Base-by-base conservation (phyloP, 2,329 filamentous ascomycete genomes). In the Penicillium polonicum region DNA sequence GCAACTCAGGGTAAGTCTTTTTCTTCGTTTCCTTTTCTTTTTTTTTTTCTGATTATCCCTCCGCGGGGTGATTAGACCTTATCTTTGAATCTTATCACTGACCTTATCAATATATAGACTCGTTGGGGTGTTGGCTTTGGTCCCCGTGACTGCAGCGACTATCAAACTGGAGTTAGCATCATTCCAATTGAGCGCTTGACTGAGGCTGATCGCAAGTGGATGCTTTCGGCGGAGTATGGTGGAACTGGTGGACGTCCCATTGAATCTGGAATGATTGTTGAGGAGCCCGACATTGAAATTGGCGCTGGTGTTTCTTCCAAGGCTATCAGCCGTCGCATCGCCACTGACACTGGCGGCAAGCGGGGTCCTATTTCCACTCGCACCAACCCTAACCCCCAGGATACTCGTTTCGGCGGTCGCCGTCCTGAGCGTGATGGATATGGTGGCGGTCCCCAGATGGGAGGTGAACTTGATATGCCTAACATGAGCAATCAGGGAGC, bases 211-310 rank as follows among this genome's bases (percentile, higher is more conserved):
- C 86, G 91, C 61, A 97, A 97, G 76, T 99, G 94, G 94, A 91
- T 97, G 82, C 78, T 96, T 63, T 96, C 88, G 36, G 95, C 94
- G 13, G 91, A 96, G 64, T 96, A 88, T 71, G 94, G 94, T 64
- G 94, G 94, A 54, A 96, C 91, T 61, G 94, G 93, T 56, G 94
- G 93, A 55, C 84, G 85, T 56, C 79, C 86, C 2, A 91, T 99
- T 60, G 88, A 92, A 70, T 81, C 85, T 15, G 92, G 92, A 42
- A 85, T 99, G 78, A 89, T 92, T 7, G 89, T 99, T 27, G 94
- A 99, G 73, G 94, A 99, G 76, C 94, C 94, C 3, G 94, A 99
- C 71, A 99, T 99, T 68, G 94, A 99, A 76, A 99, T 99, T 57
- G 94, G 94, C 52, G 92, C 93, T 19, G 94, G 94, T 55, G 95